Conservation (phyloP, 2,329 filamentous ascomycete species). For the Aspergillus tamarii region DNA sequence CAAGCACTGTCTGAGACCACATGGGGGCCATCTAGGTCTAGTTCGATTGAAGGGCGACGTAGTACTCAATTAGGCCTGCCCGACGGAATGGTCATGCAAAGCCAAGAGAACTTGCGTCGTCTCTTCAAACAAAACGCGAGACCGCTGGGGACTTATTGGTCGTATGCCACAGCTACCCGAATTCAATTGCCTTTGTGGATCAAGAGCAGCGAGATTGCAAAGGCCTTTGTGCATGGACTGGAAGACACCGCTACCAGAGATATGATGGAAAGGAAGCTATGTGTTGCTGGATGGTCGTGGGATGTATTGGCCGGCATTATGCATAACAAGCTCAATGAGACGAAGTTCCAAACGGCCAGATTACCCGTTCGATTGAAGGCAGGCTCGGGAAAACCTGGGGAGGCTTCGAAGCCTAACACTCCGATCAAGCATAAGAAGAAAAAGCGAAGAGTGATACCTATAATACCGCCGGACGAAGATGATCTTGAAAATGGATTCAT, state of each 20-base stretch:
- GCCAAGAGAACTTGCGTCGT: not conserved
- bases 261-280: slow-evolving; percentile 27
- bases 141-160: slow-evolving; percentile 31
- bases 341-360: not conserved
- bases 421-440: slow-evolving; percentile 14
- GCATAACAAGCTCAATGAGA: slow-evolving; percentile 5
- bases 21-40: slow-evolving; percentile 8
- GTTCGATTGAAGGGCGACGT: slow-evolving; percentile 1
- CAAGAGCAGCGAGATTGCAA: slow-evolving; percentile 28
- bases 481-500: slow-evolving; percentile 16
- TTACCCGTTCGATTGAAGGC: not conserved
- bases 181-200: slow-evolving; percentile 17
- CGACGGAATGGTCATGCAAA: not conserved
- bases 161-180: slow-evolving; percentile 25
- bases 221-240: slow-evolving; percentile 37
- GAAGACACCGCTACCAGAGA: slow-evolving; percentile 21
- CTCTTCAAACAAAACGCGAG: slow-evolving; percentile 27
- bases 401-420: not conserved
- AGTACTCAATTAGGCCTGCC: not conserved
- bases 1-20: slow-evolving; percentile 19
- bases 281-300: slow-evolving; percentile 34
- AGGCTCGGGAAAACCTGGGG: not conserved
- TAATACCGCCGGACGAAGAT: slow-evolving; percentile 34
- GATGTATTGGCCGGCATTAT: slow-evolving; percentile 15
- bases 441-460: slow-evolving; percentile 31